Percentiles rank a stretch among this genome's conserved stretches.
Conservation (phyloP, 768 basidiomycete species). For the Calvatia gigantea region DNA sequence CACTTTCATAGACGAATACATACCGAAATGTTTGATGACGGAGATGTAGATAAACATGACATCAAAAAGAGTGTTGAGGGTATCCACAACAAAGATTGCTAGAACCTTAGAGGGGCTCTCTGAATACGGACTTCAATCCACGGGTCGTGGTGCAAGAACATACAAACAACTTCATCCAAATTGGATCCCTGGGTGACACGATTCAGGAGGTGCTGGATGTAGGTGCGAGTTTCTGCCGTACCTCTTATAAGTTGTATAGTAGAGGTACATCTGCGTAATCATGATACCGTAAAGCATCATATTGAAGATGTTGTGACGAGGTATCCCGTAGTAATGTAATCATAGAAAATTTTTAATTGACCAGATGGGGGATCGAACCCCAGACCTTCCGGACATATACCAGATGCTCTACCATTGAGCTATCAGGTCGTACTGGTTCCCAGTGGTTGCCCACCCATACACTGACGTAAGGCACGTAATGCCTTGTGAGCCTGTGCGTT, state of each 20-base stretch:
- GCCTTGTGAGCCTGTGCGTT: too few species aligned
- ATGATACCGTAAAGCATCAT: conserved; percentile 16
- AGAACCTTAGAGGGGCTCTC: neutral
- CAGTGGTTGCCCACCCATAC: too few species aligned
- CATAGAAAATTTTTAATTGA: too few species aligned
- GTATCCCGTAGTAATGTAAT: too few species aligned
- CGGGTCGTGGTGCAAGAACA: neutral
- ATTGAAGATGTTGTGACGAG: too few species aligned
- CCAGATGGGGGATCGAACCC: too few species aligned
- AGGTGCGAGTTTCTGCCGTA: neutral
- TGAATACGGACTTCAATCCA: neutral
- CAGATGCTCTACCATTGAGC: too few species aligned
- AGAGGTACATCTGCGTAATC: conserved; percentile 14
- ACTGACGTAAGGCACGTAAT: too few species aligned
- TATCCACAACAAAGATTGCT: neutral
- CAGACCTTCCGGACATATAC: too few species aligned
- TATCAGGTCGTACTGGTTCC: too few species aligned
- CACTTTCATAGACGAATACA: neutral
- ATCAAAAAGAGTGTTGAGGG: neutral
- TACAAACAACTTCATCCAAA: neutral
- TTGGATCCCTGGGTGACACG: neutral
- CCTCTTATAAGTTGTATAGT: conserved; percentile 17
- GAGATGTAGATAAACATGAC: neutral
- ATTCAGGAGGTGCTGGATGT: neutral
- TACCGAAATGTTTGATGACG: neutral